These are phyloP conservation scores for Gliomastix tumulicola DNA, from an alignment of 2,329 filamentous ascomycete species.

Conservation along the genomic window DNA sequence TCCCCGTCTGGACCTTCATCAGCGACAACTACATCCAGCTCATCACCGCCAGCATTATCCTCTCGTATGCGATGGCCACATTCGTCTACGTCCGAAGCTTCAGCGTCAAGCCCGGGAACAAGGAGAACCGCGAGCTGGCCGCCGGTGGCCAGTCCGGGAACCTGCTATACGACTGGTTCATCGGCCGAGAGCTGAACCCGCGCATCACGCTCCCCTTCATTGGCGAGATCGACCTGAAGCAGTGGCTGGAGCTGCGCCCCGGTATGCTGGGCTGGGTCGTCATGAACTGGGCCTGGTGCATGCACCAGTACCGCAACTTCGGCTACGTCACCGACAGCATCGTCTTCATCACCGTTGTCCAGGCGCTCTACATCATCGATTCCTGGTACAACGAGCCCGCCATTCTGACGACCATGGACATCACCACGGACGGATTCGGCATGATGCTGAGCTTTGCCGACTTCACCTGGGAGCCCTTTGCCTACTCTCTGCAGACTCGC, in stretches of 20 bases:
- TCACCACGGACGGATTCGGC: conserved; percentile 88
- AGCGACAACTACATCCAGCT: conserved; percentile 86
- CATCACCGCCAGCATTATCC: conserved; percentile 73
- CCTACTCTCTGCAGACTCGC: conserved; percentile 76
- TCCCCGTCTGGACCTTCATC: conserved; percentile 87
- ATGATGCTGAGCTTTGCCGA: conserved; percentile 95
- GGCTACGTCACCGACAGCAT: conserved; percentile 84
- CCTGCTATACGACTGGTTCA: conserved; percentile 91
- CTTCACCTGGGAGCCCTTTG: conserved; percentile 85
- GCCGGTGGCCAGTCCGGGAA: conserved; percentile 78
- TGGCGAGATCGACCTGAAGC: conserved; percentile 84
- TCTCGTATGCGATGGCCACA: conserved; percentile 64
- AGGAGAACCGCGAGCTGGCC: conserved; percentile 68
- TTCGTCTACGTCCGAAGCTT: conserved; percentile 83
- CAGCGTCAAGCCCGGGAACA: conserved; percentile 68
- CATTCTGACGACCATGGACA: conserved; percentile 89
- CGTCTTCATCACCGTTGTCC: conserved; percentile 67
- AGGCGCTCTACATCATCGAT: conserved; percentile 79
- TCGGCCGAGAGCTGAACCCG: conserved; percentile 91
- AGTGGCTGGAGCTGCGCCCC: conserved; percentile 84
- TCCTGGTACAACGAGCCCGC: conserved; percentile 81
- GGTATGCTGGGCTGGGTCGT: conserved; percentile 87
- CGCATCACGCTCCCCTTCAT: conserved; percentile 71
- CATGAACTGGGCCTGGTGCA: conserved; percentile 75
- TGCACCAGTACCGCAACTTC: conserved; percentile 80